These are phyloP conservation scores for Citrus mangshanensis DNA, from an alignment of 345 rosid genomes.

Conservation along the genomic window DNA sequence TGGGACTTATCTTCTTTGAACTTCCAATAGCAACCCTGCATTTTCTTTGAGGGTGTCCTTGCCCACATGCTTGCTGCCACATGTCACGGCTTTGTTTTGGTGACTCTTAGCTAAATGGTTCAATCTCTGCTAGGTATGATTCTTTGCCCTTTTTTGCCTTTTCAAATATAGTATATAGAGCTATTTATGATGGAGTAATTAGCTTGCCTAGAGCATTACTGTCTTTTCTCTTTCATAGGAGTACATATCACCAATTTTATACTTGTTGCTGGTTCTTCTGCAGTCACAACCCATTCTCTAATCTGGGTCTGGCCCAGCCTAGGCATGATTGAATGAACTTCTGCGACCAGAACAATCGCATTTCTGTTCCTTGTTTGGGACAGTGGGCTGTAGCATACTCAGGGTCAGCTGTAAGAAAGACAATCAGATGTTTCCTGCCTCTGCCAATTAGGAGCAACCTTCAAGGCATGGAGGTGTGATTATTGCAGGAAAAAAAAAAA, in stretches of 20 bases:
- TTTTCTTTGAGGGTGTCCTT: neutral
- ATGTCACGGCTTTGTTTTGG: neutral
- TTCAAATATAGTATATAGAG: neutral
- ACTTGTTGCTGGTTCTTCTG: neutral
- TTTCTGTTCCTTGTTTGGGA: neutral
- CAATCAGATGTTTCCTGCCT: neutral
- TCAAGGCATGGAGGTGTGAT: neutral
- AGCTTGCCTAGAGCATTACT: neutral
- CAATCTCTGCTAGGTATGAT: neutral
- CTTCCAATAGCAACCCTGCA: neutral
- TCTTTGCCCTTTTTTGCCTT: too few relatives aligned
- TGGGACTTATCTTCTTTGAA: neutral
- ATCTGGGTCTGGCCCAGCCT: neutral
- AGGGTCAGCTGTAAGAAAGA: neutral
- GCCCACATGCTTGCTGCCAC: neutral
- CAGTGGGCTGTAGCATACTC: neutral
- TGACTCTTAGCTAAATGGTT: neutral
- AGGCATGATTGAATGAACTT: neutral
- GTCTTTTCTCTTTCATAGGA: neutral
- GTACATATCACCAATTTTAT: neutral
- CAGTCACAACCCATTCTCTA: neutral
- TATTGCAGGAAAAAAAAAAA: neutral
- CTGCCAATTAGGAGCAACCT: too few relatives aligned
- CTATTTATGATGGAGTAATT: neutral
- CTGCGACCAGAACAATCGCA: neutral